Conservation (phyloP, 2,329 filamentous ascomycete species). For the Periconia sp. region DNA sequence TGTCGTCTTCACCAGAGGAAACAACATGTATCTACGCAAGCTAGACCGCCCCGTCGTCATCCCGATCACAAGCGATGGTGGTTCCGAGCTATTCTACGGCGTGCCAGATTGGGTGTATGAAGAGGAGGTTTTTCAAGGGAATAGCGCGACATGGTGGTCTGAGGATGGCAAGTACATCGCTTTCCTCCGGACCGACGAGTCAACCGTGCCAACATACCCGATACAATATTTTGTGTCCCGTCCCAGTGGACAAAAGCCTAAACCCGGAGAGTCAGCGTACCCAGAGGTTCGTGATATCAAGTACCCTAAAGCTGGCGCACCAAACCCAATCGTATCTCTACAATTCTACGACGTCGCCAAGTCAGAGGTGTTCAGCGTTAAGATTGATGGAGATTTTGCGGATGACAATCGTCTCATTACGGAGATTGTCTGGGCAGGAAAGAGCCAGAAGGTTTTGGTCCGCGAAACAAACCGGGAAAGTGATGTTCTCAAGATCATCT, state of each 20-base stretch:
- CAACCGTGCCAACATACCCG: slow-evolving; percentile 85
- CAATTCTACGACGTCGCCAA: slow-evolving; percentile 84
- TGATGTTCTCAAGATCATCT: slow-evolving; percentile 81
- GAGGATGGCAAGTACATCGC: slow-evolving; percentile 85
- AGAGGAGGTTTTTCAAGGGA: slow-evolving; percentile 76
- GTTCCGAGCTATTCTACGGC: slow-evolving; percentile 88
- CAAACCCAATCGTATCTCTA: slow-evolving; percentile 86
- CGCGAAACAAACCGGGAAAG: slow-evolving; percentile 94
- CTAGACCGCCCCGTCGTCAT: slow-evolving; percentile 61
- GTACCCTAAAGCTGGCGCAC: slow-evolving; percentile 92
- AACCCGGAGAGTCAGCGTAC: slow-evolving; percentile 78
- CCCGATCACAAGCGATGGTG: slow-evolving; percentile 84
- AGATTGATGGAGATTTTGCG: slow-evolving; percentile 74
- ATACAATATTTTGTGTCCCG: slow-evolving; percentile 90
- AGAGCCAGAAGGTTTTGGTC: slow-evolving; percentile 72
- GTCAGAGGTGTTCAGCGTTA: slow-evolving; percentile 76
- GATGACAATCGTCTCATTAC: slow-evolving; percentile 88
- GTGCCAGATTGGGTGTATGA: slow-evolving; percentile 98
- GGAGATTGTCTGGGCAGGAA: slow-evolving; percentile 86
- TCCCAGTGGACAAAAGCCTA: slow-evolving; percentile 72
- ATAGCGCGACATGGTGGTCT: slow-evolving; percentile 94
- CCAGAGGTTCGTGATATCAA: slow-evolving; percentile 92
- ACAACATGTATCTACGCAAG: slow-evolving; percentile 84
- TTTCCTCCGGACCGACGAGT: slow-evolving; percentile 93
- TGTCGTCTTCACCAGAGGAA: slow-evolving; percentile 84